These are phyloP conservation scores for Citrus inodora DNA, from an alignment of 345 rosid genomes.

Conservation along the genomic window DNA sequence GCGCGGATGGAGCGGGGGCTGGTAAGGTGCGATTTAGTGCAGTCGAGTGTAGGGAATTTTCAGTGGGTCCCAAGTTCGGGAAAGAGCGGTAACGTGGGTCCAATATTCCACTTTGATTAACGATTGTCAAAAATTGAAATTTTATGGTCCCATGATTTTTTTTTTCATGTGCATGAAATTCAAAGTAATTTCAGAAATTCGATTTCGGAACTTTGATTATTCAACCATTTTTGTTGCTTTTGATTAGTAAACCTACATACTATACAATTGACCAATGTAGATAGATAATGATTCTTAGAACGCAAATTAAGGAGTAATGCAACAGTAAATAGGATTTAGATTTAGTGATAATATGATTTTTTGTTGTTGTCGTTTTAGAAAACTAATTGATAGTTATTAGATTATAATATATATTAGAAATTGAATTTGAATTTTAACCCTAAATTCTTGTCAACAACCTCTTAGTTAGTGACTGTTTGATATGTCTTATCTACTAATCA, in stretches of 20 bases:
- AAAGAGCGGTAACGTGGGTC: background rate
- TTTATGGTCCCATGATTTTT: background rate
- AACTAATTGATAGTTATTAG: no score
- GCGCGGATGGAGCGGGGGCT: conserved; percentile 37
- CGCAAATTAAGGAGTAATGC: no score
- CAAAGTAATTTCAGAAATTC: background rate
- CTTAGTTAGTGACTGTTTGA: no score
- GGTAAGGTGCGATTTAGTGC: conserved; percentile 12
- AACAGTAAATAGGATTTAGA: no score
- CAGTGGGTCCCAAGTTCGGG: conserved; percentile 6
- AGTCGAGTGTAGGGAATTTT: background rate
- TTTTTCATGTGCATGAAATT: background rate
- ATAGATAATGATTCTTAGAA: no score
- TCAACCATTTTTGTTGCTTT: background rate
- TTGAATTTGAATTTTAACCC: no score
- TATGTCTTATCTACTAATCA: no score
- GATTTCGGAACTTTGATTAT: background rate
- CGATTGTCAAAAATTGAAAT: background rate
- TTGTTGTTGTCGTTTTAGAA: no score
- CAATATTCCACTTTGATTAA: background rate
- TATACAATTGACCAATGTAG: background rate
- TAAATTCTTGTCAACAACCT: no score
- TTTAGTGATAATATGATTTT: no score
- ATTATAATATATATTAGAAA: no score
- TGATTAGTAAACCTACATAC: background rate